These are phyloP conservation scores for Microthlaspi erraticum DNA, from an alignment of 345 rosid species.

Conservation along the genomic window DNA sequence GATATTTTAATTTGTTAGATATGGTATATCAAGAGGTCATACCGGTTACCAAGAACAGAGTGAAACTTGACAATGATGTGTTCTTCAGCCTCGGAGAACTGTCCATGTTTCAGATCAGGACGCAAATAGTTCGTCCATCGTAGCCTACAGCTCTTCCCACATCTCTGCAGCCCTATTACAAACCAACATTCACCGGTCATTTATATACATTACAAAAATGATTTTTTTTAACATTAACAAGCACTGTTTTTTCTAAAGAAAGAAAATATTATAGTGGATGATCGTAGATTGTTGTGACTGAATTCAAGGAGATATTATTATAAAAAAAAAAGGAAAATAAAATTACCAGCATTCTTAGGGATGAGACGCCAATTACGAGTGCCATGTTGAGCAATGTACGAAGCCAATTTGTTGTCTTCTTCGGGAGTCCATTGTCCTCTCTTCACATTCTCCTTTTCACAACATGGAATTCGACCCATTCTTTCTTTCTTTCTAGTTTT, in stretches of 20 bases:
- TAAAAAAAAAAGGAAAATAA: not conserved
- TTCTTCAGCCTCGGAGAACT: conserved; percentile 76
- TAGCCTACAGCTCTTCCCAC: conserved; percentile 92
- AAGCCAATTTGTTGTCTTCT: conserved; percentile 93
- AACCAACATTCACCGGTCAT: not conserved
- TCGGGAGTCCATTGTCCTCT: conserved; percentile 99
- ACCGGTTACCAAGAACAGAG: conserved; percentile 93
- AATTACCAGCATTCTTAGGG: conserved; percentile 86
- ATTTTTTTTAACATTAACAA: not conserved
- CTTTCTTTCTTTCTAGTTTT: conserved; percentile 17
- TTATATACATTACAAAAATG: not conserved
- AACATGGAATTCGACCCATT: conserved; percentile 95
- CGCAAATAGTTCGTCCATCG: conserved; percentile 93
- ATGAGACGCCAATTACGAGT: conserved; percentile 96
- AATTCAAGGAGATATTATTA: not conserved
- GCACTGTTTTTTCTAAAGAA: not conserved
- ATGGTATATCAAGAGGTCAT: not conserved
- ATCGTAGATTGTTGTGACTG: not conserved
- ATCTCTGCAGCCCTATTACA: conserved; percentile 74
- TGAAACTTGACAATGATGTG: conserved; percentile 85
- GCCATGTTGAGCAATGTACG: conserved; percentile 91
- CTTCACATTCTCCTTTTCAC: conserved; percentile 91
- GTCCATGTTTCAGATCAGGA: conserved; percentile 87
- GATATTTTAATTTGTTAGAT: not conserved
- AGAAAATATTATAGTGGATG: not conserved